Conservation (phyloP, 352 stramenopile genomes). For the Pythium myriotylum region DNA sequence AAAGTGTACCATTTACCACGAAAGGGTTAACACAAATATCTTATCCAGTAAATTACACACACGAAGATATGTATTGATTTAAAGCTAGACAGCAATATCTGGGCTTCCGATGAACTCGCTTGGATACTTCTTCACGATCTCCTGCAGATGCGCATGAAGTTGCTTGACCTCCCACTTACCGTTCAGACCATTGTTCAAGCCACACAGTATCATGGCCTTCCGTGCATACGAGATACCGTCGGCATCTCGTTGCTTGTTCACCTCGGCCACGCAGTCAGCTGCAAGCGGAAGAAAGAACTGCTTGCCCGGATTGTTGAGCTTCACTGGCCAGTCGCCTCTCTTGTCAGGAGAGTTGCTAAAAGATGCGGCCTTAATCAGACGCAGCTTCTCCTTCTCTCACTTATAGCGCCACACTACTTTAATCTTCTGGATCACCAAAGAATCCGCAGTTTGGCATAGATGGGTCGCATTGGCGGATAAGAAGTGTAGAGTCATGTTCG, state of each 20-base stretch:
- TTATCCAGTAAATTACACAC: no score
- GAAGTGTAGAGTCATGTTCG: not conserved
- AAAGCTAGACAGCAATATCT: no score
- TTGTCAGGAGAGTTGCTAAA: conserved; percentile 16
- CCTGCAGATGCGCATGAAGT: conserved; percentile 19
- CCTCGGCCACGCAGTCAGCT: conserved; percentile 2
- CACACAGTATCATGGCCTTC: conserved; percentile 29
- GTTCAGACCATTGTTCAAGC: conserved; percentile 11
- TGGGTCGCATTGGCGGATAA: not conserved
- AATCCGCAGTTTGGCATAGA: not conserved
- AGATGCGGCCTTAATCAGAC: not conserved
- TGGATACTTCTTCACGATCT: conserved; percentile 11
- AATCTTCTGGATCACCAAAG: not conserved
- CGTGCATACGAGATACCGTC: conserved; percentile 19
- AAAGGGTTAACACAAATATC: no score
- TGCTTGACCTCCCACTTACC: conserved; percentile 21
- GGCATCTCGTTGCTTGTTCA: conserved; percentile 19
- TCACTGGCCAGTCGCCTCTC: conserved; percentile 12
- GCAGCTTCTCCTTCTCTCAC: conserved; percentile 21
- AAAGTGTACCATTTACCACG: no score
- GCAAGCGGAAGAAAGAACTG: conserved; percentile 16
- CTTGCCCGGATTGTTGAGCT: conserved; percentile 18
- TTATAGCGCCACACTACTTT: not conserved
- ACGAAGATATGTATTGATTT: no score
- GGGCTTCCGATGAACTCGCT: conserved; percentile 18